A percentile compares a stretch with the other conserved stretches of the same genome.
Evolutionary conservation across 441 rosid species (phyloP).

Genomic region (Pelargonium fulgidum): DNA sequence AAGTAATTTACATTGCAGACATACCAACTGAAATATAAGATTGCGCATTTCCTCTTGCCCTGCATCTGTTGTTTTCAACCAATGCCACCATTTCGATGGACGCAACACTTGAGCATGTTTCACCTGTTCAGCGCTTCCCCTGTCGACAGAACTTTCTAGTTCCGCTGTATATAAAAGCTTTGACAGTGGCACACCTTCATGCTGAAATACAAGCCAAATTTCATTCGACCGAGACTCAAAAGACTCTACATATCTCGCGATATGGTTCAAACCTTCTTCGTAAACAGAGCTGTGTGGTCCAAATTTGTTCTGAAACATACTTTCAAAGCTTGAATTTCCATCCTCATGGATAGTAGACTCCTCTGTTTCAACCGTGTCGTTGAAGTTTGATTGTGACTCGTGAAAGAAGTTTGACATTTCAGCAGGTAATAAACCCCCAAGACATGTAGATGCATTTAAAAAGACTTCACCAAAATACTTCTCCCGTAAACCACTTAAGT

Average conservation of each 20-base stretch:
- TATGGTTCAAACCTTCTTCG: constrained; percentile 83
- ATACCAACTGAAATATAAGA: constrained; percentile 83
- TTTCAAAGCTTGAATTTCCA: constrained; percentile 30
- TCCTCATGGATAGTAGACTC: constrained; percentile 27
- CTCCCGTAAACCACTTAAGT: constrained; percentile 88
- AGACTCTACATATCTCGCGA: constrained; percentile 89
- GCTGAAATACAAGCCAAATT: constrained; percentile 88
- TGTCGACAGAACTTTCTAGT: constrained; percentile 35
- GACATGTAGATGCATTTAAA: constrained; percentile 56
- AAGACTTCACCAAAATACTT: constrained; percentile 91
- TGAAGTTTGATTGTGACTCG: constrained; percentile 28
- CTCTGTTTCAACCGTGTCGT: constrained; percentile 24
- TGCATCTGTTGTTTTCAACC: constrained; percentile 84
- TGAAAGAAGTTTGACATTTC: constrained; percentile 29
- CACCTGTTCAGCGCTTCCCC: constrained; percentile 47
- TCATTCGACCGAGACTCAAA: constrained; percentile 85
- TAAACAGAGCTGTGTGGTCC: constrained; percentile 26
- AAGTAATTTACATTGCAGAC: constrained; percentile 17
- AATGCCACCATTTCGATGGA: constrained; percentile 95
- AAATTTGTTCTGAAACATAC: constrained; percentile 27
- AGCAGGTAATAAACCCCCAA: constrained; percentile 36
- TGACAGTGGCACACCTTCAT: constrained; percentile 85
- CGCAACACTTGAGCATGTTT: constrained; percentile 55
- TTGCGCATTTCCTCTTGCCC: constrained; percentile 85
- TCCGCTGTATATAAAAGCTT: constrained; percentile 80